These are phyloP conservation scores for Paramecium bursaria DNA, from an alignment of 73 alveolate species.

Conservation along the genomic window DNA sequence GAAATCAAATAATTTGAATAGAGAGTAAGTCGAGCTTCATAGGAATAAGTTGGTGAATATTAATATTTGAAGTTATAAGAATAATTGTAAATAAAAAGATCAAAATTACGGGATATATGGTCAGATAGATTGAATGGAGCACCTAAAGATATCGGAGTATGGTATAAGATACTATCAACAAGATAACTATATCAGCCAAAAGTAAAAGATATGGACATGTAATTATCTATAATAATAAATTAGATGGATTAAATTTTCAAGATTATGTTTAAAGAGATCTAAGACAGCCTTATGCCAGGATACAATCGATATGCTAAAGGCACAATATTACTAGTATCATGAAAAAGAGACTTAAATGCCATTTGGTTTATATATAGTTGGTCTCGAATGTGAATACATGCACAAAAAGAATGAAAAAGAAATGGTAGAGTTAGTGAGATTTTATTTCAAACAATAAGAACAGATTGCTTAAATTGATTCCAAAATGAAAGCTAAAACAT, in stretches of 20 bases:
- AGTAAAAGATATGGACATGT: slow-evolving; percentile 52
- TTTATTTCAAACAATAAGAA: slow-evolving; percentile 44
- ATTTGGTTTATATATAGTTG: slow-evolving; percentile 24
- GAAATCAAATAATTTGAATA: slow-evolving; percentile 75
- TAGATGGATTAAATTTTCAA: slow-evolving; percentile 62
- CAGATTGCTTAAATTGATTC: slow-evolving; percentile 25
- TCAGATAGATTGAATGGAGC: slow-evolving; percentile 73
- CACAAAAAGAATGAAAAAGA: slow-evolving; percentile 48
- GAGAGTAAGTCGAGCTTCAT: slow-evolving; percentile 40
- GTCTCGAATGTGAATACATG: slow-evolving; percentile 58
- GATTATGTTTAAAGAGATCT: slow-evolving; percentile 55
- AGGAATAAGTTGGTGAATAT: slow-evolving; percentile 61
- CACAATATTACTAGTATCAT: slow-evolving; percentile 2
- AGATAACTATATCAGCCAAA: slow-evolving; percentile 64
- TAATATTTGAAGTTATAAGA: slow-evolving; percentile 28
- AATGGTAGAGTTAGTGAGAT: slow-evolving; percentile 55
- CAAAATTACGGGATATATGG: slow-evolving; percentile 78
- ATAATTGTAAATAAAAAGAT: slow-evolving; percentile 78
- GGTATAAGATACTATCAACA: slow-evolving; percentile 84
- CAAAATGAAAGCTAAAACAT: slow-evolving; percentile 66
- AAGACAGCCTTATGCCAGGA: slow-evolving; percentile 52
- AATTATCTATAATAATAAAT: background rate
- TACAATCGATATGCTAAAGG: slow-evolving; percentile 46
- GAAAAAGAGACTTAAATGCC: slow-evolving; percentile 35
- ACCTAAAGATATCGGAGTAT: slow-evolving; percentile 87